phyloP scores from a whole-genome alignment of 2,329 filamentous ascomycete species.

The Penicillium sclerotiorum region DNA sequence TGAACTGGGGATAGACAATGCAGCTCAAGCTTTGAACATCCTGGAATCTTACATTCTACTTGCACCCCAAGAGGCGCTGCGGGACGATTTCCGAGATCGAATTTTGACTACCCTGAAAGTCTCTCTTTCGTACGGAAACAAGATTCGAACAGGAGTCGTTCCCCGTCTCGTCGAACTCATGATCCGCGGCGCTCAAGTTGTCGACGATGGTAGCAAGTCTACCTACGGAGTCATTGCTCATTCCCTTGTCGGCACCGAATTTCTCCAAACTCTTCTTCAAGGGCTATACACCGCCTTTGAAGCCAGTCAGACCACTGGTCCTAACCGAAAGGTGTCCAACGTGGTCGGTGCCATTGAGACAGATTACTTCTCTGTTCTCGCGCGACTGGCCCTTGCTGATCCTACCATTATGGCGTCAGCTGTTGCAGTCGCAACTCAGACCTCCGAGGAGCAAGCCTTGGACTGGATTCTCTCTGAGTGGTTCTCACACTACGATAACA shows the following conservation, averaged over 20 bases:
- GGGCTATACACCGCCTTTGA: conserved; percentile 69
- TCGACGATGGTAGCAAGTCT: conserved; percentile 59
- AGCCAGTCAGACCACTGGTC: conserved; percentile 79
- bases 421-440: conserved; percentile 41
- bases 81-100: conserved; percentile 41
- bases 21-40: conserved; percentile 64
- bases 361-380: conserved; percentile 82
- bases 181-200: conserved; percentile 63
- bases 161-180: conserved; percentile 62
- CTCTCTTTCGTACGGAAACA: conserved; percentile 42
- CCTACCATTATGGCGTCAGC: conserved; percentile 67
- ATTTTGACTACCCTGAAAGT: conserved; percentile 43
- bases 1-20: conserved; percentile 66
- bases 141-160: conserved; percentile 43
- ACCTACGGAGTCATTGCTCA: conserved; percentile 66
- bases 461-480: conserved; percentile 52
- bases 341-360: conserved; percentile 77
- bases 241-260: conserved; percentile 65
- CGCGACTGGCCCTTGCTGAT: conserved; percentile 73
- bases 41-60: conserved; percentile 72
- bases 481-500: conserved; percentile 53
- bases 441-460: conserved; percentile 37
- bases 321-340: conserved; percentile 68
- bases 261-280: conserved; percentile 65
- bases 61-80: conserved; percentile 53